Conservation (phyloP, 768 basidiomycete genomes). For the Mycena indigotica region DNA sequence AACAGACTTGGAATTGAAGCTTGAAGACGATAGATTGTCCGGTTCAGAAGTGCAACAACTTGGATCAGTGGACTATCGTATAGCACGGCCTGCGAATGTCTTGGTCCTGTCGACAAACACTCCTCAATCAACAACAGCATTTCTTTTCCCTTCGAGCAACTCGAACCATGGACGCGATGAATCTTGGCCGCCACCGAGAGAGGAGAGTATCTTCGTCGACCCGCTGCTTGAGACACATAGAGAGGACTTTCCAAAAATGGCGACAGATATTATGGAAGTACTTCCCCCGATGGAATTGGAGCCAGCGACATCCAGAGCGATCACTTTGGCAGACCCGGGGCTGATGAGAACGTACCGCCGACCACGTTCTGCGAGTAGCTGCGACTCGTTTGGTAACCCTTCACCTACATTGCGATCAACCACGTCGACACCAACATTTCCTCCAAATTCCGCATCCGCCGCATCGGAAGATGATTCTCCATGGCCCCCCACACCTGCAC, state of each 20-base stretch:
- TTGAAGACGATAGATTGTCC: no score
- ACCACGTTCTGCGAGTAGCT: background rate
- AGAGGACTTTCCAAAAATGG: constrained; percentile 14
- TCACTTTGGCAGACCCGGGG: background rate
- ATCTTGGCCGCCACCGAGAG: constrained; percentile 19
- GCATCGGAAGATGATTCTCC: constrained; percentile 14
- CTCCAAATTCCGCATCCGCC: background rate
- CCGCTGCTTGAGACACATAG: constrained; percentile 6
- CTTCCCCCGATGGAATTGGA: background rate
- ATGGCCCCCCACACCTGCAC: constrained; percentile 20
- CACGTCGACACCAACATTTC: constrained; percentile 1
- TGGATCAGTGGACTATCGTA: no score
- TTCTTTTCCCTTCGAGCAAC: constrained; percentile 14
- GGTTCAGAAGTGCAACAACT: no score
- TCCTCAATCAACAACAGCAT: no score
- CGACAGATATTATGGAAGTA: constrained; percentile 17
- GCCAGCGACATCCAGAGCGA: background rate
- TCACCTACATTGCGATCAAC: background rate
- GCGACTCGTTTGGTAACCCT: background rate
- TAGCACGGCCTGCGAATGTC: no score
- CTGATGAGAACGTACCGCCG: background rate
- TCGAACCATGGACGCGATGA: constrained; percentile 19
- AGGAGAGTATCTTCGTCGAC: constrained; percentile 21
- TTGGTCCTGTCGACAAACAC: no score
- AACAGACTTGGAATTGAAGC: no score